Conservation (phyloP, 345 rosid genomes). For the Turnera subulata region DNA sequence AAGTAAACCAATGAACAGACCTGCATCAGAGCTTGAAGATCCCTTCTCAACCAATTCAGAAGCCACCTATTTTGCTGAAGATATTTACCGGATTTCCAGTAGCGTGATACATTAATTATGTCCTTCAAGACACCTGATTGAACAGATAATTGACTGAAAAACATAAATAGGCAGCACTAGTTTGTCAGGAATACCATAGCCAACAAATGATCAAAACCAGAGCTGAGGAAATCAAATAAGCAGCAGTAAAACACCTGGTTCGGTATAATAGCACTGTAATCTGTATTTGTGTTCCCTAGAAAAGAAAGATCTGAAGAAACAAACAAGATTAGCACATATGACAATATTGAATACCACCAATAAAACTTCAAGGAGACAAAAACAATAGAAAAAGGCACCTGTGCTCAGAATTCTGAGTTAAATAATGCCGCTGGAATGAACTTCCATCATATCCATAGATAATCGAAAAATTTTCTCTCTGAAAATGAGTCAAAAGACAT, state of each 20-base stretch:
- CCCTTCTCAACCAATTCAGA: constrained; percentile 70
- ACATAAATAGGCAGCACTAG: neutral
- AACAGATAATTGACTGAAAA: constrained; percentile 23
- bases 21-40: constrained; percentile 84
- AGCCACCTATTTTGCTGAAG: constrained; percentile 61
- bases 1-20: constrained; percentile 18
- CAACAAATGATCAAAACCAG: constrained; percentile 3
- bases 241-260: constrained; percentile 49
- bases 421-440: constrained; percentile 57
- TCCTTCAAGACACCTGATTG: constrained; percentile 54
- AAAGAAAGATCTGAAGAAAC: constrained; percentile 50
- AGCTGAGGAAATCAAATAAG: constrained; percentile 17
- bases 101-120: constrained; percentile 41
- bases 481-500: constrained; percentile 21
- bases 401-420: constrained; percentile 31
- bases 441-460: constrained; percentile 62
- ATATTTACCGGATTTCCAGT: constrained; percentile 66
- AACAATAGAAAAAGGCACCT: constrained; percentile 35
- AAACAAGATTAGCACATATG: constrained; percentile 3
- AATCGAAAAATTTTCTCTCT: constrained; percentile 64
- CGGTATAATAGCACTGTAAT: constrained; percentile 60
- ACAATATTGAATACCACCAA: neutral
- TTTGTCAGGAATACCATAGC: constrained; percentile 8
- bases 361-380: constrained; percentile 2
- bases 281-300: constrained; percentile 72